Evolutionary conservation across 2,329 filamentous ascomycete genomes (phyloP), one percentile per base, ranked within the genome.

Genomic region (Fusarium algeriense): DNA sequence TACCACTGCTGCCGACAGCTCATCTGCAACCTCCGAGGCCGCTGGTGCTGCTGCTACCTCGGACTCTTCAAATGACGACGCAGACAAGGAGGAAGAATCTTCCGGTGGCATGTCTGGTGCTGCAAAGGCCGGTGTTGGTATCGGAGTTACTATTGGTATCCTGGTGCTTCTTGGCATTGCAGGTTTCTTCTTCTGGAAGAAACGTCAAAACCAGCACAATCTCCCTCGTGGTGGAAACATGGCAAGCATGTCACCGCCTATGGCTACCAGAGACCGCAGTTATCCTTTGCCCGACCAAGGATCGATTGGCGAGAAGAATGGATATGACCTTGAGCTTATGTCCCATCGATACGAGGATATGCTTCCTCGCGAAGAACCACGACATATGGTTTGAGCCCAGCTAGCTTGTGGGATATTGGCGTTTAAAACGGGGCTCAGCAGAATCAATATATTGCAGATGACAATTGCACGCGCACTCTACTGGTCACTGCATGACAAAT

Each of bases 331-430:
- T 45, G 86, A 89, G 70, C 80, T 85, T 74, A 84, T 84, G 65
- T 83, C 86, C 6, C 83, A 85, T 64, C 83, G 86, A 44, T 89
- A 89, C 69, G 87, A 89, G 77, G 87, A 89, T 69, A 87, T 89
- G 86, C 73, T 86, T 26, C 86, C 86, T 32, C 81, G 86, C 46
- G 81, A 84, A 64, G 82, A 84, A 49, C 87, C 88, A 14, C 80
- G 82, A 76, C 82, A 78, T 19, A 80, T 83, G 78, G 80, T 84
- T 13, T 84, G 64, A 76, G 52, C 35, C 52, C 49, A 76, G 52
- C 34, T 49, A 50, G 34, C 37, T 49, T 48, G 34, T 41, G 32
- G 45, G 48, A 60, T 32, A 50, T 48, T 40, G 50, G 54, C 58
- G 57, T 52, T 62, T 53, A 43, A 58, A 61, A 54, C 49, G 63